phyloP scores from a whole-genome alignment of 331 rosid genomes.

The Malus hybrid region DNA sequence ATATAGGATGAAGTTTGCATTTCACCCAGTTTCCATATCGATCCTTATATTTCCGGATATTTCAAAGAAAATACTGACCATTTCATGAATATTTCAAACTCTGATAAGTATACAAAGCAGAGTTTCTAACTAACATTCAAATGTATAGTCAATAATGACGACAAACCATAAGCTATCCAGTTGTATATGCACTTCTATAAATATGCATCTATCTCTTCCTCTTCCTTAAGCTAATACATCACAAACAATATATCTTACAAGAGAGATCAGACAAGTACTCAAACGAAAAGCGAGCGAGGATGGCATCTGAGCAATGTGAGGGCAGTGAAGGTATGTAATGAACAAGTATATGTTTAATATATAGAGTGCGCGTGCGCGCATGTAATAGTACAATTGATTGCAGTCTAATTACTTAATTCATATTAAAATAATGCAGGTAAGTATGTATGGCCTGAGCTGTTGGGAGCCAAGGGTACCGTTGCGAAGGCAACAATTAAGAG shows the following conservation, averaged over 20 bases:
- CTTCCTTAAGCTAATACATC: background rate
- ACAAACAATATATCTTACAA: background rate
- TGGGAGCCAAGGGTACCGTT: conserved; percentile 1
- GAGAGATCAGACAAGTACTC: background rate
- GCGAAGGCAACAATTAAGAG: conserved; percentile 8
- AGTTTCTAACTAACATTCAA: background rate
- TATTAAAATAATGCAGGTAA: background rate
- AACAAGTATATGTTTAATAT: background rate
- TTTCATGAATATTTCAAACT: too few species aligned
- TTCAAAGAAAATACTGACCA: too few species aligned
- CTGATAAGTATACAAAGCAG: background rate
- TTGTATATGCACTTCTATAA: background rate
- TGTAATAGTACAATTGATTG: background rate
- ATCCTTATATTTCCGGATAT: too few species aligned
- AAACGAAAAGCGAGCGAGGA: background rate
- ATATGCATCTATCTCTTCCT: background rate
- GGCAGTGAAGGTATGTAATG: background rate
- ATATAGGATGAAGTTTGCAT: too few species aligned
- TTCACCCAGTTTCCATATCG: too few species aligned
- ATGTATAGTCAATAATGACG: background rate
- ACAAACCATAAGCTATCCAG: background rate
- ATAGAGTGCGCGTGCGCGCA: background rate
- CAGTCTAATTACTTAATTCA: background rate
- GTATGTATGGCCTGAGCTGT: conserved; percentile 11
- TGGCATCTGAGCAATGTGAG: background rate